phyloP scores from a whole-genome alignment of 2,329 filamentous ascomycete species.

The Hawksworthiomyces lignivorus region DNA sequence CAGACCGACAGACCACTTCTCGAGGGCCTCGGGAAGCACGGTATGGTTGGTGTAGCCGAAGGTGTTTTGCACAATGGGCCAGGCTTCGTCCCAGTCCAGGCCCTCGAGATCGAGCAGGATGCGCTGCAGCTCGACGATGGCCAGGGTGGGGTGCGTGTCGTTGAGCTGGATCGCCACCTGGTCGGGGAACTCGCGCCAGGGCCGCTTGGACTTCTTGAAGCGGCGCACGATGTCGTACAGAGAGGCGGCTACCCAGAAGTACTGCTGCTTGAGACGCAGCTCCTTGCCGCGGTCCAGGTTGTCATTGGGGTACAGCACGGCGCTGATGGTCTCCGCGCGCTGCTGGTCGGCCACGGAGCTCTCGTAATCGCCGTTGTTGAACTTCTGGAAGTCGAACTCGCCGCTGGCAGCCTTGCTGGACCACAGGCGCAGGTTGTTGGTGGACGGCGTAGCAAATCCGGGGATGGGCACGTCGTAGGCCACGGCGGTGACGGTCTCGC shows the following conservation, averaged over 20 bases:
- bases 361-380: constrained; percentile 97
- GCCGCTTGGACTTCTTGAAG: constrained; percentile 93
- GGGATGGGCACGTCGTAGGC: constrained; percentile 92
- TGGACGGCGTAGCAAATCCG: constrained; percentile 80
- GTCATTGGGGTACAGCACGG: constrained; percentile 94
- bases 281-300: constrained; percentile 96
- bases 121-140: constrained; percentile 90
- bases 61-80: constrained; percentile 67
- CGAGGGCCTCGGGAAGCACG: constrained; percentile 88
- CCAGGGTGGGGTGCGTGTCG: constrained; percentile 93
- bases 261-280: constrained; percentile 95
- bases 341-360: constrained; percentile 97
- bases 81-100: constrained; percentile 87
- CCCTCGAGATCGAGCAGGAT: constrained; percentile 86
- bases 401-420: constrained; percentile 94
- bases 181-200: constrained; percentile 87
- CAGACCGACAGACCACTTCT: constrained; percentile 96
- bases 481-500: constrained; percentile 84
- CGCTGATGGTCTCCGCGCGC: constrained; percentile 96
- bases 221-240: constrained; percentile 92
- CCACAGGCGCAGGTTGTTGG: constrained; percentile 96
- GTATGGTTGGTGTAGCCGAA: constrained; percentile 99
- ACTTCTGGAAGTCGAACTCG: constrained; percentile 99
- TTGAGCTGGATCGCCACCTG: constrained; percentile 97
- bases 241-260: constrained; percentile 98